Evolutionary conservation across 2,329 filamentous ascomycete species (phyloP).

Genomic region (Penicillium sclerotiorum): DNA sequence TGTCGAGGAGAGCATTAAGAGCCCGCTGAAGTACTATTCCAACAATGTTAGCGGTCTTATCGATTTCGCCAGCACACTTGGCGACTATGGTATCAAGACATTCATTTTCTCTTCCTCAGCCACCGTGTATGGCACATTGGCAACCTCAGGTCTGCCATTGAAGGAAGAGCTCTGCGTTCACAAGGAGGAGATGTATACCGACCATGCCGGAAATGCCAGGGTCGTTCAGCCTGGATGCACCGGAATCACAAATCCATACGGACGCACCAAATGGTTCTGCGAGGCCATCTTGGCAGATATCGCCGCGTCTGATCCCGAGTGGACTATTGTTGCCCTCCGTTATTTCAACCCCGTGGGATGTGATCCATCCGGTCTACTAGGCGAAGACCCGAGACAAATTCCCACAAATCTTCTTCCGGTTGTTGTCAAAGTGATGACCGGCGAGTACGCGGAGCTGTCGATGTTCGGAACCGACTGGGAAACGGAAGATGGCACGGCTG

Average conservation of each 20-base stretch:
- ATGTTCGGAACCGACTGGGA: conserved; percentile 68
- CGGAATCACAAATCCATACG: conserved; percentile 67
- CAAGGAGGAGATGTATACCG: conserved; percentile 49
- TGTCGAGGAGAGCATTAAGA: conserved; percentile 63
- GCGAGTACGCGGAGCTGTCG: conserved; percentile 56
- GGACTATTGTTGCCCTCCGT: conserved; percentile 64
- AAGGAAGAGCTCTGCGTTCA: conserved; percentile 61
- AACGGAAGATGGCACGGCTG: conserved; percentile 65
- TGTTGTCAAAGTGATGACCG: conserved; percentile 63
- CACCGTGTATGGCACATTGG: conserved; percentile 64
- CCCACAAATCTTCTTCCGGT: conserved; percentile 68
- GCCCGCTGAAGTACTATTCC: conserved; percentile 65
- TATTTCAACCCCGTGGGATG: conserved; percentile 72
- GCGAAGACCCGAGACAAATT: conserved; percentile 64
- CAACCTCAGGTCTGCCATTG: conserved; percentile 54
- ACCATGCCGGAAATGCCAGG: conserved; percentile 47
- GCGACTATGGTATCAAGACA: conserved; percentile 63
- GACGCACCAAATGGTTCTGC: conserved; percentile 68
- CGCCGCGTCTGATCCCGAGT: conserved; percentile 61
- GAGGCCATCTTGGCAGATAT: conserved; percentile 67
- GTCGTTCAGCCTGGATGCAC: conserved; percentile 53
- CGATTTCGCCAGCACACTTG: conserved; percentile 60
- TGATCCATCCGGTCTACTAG: conserved; percentile 64
- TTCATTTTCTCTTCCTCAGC: conserved; percentile 71
- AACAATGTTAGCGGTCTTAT: conserved; percentile 69